Conservation (phyloP, 306 rosid species). For the Glycine tomentella region DNA sequence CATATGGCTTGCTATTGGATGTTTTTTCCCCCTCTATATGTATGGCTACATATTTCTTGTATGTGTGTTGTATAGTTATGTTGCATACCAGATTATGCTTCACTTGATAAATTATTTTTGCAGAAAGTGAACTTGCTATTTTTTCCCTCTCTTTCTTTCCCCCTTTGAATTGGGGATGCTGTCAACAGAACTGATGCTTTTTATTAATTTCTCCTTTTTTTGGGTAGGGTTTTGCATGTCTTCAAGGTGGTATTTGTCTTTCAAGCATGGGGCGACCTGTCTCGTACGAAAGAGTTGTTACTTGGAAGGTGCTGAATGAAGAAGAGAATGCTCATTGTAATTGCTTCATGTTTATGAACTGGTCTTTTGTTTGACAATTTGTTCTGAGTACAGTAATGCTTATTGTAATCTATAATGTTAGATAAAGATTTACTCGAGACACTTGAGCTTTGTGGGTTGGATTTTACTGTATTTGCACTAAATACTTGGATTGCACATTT, state of each 20-base stretch:
- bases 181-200: slow-evolving; percentile 9
- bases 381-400: slow-evolving; percentile 1
- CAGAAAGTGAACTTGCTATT: too few species aligned
- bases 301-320: slow-evolving; percentile 99
- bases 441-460: slow-evolving; percentile 29
- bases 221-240: slow-evolving; percentile 89
- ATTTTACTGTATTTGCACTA: slow-evolving; percentile 30
- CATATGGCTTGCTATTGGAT: too few species aligned
- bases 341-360: slow-evolving; percentile 93
- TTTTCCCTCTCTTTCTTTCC: not conserved
- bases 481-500: slow-evolving; percentile 39
- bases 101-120: too few species aligned
- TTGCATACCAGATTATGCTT: not conserved
- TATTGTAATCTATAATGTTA: slow-evolving; percentile 22
- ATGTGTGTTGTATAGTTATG: slow-evolving; percentile 11
- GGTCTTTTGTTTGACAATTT: slow-evolving; percentile 86
- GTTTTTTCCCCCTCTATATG: too few species aligned
- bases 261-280: slow-evolving; percentile 99
- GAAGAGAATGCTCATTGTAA: slow-evolving; percentile 97
- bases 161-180: not conserved
- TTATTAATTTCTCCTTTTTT: slow-evolving; percentile 30
- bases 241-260: slow-evolving; percentile 95
- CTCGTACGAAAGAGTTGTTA: slow-evolving; percentile 90
- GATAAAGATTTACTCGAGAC: slow-evolving; percentile 40
- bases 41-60: not conserved